Percentiles rank a stretch among this genome's conserved stretches.
Evolutionary conservation across 192 early-diverging fungal genomes (phyloP).

Genomic region (Glomus cerebriforme): DNA sequence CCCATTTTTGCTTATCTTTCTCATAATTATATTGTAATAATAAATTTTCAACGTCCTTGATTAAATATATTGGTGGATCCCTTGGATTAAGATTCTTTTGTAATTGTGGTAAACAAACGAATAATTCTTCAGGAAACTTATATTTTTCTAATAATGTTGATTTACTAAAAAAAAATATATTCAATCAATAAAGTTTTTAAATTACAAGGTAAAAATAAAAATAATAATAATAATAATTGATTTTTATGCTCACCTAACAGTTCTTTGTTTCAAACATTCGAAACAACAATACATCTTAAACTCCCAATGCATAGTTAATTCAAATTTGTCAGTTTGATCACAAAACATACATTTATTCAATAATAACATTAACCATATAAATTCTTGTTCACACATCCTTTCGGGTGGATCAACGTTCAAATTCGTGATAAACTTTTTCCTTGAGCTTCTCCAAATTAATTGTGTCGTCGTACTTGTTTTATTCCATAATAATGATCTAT

Average conservation of each 20-base stretch:
- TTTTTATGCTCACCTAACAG: background rate
- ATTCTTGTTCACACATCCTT: slow-evolving; percentile 2
- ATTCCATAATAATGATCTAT: slow-evolving; percentile 6
- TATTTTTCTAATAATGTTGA: background rate
- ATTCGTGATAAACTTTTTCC: background rate
- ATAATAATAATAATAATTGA: too few relatives aligned
- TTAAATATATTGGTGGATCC: slow-evolving; percentile 1
- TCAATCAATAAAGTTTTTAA: too few relatives aligned
- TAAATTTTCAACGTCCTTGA: background rate
- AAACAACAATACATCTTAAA: slow-evolving; percentile 18
- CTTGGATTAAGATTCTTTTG: background rate
- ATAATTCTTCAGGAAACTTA: background rate
- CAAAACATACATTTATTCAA: slow-evolving; percentile 16
- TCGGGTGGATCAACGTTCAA: background rate
- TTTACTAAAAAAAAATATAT: background rate
- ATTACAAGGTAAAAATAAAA: too few relatives aligned
- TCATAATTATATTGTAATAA: background rate
- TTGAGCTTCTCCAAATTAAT: slow-evolving; percentile 8
- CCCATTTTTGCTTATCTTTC: background rate
- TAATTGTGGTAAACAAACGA: background rate
- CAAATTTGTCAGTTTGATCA: slow-evolving; percentile 3
- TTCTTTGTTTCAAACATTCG: background rate
- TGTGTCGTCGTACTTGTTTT: background rate
- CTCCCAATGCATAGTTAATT: slow-evolving; percentile 11
- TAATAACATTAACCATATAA: slow-evolving; percentile 14